A percentile compares a stretch with the other conserved stretches of the same genome.
Evolutionary conservation across 129 eudicot genomes (phyloP).

Genomic region (Centrapalus pauciflorus): DNA sequence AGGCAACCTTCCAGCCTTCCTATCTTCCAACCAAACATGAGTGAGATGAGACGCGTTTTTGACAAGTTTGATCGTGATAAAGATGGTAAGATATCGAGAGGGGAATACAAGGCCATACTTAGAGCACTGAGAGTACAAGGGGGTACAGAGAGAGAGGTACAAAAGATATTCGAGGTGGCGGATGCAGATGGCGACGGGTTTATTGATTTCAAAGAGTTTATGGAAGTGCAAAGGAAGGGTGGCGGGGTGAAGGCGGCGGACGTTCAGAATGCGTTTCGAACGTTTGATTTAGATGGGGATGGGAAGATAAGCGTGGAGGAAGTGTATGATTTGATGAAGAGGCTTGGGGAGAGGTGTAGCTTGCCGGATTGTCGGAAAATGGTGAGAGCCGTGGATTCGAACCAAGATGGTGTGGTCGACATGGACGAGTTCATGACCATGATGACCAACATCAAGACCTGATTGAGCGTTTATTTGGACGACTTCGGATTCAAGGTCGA

Average conservation of each 20-base stretch:
- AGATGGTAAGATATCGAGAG: conserved; percentile 84
- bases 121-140: conserved; percentile 62
- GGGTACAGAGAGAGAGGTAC: conserved; percentile 44
- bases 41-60: conserved; percentile 61
- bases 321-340: conserved; percentile 55
- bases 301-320: conserved; percentile 79
- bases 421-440: conserved; percentile 75
- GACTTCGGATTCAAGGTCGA: no score
- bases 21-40: conserved; percentile 42
- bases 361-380: conserved; percentile 65
- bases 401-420: conserved; percentile 75
- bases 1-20: conserved; percentile 47
- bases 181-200: conserved; percentile 75
- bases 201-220: conserved; percentile 76
- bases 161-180: conserved; percentile 81
- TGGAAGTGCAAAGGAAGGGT: conserved; percentile 73
- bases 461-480: no score
- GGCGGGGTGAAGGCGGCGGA: conserved; percentile 68
- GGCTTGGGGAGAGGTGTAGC: conserved; percentile 73
- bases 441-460: conserved; percentile 69
- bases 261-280: conserved; percentile 59
- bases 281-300: conserved; percentile 70
- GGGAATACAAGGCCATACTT: conserved; percentile 61
- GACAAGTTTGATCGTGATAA: conserved; percentile 67
- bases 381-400: conserved; percentile 78